Percentiles rank a stretch among this genome's conserved stretches.
Evolutionary conservation across 331 rosid genomes (phyloP).

Genomic region (Acacia pycnantha): DNA sequence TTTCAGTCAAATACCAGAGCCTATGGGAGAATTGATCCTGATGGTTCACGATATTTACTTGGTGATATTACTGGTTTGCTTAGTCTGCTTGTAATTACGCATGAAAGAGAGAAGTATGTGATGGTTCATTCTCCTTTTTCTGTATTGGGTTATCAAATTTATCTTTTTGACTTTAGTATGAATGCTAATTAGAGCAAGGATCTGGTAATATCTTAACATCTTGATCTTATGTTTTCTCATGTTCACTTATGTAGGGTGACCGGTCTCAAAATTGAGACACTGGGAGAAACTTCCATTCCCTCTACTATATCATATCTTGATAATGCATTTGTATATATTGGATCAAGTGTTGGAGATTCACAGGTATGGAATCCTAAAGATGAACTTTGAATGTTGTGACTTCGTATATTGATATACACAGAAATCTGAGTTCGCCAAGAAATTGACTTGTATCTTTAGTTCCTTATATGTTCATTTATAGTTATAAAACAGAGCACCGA

Average conservation of each 20-base stretch:
- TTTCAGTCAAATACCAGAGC: slow-evolving; percentile 82
- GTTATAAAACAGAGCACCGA: neutral
- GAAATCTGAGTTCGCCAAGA: neutral
- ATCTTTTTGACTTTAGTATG: neutral
- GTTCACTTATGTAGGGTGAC: slow-evolving; percentile 65
- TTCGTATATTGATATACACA: neutral
- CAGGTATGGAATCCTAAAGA: slow-evolving; percentile 53
- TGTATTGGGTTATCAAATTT: slow-evolving; percentile 7
- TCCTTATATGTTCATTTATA: neutral
- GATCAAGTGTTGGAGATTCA: slow-evolving; percentile 97
- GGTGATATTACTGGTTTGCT: slow-evolving; percentile 92
- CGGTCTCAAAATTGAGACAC: slow-evolving; percentile 88
- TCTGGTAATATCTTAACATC: slow-evolving; percentile 7
- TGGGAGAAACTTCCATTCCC: slow-evolving; percentile 97
- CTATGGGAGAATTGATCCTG: slow-evolving; percentile 95
- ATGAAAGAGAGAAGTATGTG: slow-evolving; percentile 90
- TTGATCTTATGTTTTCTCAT: slow-evolving; percentile 22
- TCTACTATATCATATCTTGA: slow-evolving; percentile 96
- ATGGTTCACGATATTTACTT: slow-evolving; percentile 94
- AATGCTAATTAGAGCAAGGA: slow-evolving; percentile 1
- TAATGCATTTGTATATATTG: slow-evolving; percentile 85
- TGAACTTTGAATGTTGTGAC: neutral
- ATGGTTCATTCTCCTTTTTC: slow-evolving; percentile 6
- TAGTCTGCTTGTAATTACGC: slow-evolving; percentile 92
- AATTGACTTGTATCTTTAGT: neutral